These are phyloP conservation scores for Aspergillus brasiliensis DNA, from an alignment of 2,329 filamentous ascomycete species.

Conservation along the genomic window DNA sequence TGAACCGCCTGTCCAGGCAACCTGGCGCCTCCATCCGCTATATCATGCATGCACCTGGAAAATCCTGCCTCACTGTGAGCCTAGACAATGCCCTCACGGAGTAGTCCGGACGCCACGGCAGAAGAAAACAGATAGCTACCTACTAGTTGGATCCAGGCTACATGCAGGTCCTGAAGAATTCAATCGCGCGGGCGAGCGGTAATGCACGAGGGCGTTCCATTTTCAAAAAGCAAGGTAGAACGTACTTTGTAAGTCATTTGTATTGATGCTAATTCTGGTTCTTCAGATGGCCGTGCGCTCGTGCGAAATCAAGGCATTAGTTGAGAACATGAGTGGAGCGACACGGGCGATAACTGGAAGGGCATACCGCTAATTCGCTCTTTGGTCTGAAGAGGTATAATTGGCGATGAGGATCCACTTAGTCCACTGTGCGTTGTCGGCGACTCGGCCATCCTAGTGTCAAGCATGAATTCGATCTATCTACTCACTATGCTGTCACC, in stretches of 20 bases:
- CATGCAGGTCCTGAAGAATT: conserved; percentile 2
- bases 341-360: not conserved
- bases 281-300: not conserved
- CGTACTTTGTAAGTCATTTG: not conserved
- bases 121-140: not conserved
- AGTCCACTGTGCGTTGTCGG: not conserved
- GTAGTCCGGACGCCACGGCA: not conserved
- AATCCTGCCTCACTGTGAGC: not conserved
- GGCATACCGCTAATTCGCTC: not conserved
- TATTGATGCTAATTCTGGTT: not conserved
- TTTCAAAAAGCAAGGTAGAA: not conserved
- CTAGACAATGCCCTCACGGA: not conserved
- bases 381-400: not conserved
- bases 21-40: not conserved
- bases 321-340: conserved; percentile 1
- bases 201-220: not conserved
- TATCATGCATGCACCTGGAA: not conserved
- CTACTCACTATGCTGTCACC: not conserved
- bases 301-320: conserved; percentile 3
- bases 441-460: not conserved
- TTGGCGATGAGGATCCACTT: conserved; percentile 4
- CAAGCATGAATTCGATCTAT: not conserved
- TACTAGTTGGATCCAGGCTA: not conserved
- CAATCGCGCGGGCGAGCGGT: not conserved
- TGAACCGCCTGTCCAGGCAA: conserved; percentile 16